Percentiles rank a stretch among this genome's conserved stretches.
Evolutionary conservation across 2,329 filamentous ascomycete genomes (phyloP).

Genomic region (Clarireedia homoeocarpa): DNA sequence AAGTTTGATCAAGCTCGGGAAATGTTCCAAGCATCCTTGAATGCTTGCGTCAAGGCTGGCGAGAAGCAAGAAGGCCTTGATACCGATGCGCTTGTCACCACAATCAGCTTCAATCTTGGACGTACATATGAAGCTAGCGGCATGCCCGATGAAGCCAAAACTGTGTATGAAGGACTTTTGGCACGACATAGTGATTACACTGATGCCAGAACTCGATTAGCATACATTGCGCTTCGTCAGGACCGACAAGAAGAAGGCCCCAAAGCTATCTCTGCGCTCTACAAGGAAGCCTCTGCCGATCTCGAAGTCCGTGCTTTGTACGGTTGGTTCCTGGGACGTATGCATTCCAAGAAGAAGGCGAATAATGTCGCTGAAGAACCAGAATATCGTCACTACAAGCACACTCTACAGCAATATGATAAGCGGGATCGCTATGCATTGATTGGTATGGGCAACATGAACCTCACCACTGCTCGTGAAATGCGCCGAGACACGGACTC

Average conservation of each 20-base stretch:
- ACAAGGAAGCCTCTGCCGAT: constrained; percentile 75
- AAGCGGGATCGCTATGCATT: constrained; percentile 98
- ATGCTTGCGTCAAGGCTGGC: constrained; percentile 74
- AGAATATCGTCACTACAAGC: constrained; percentile 92
- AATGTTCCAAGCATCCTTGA: constrained; percentile 86
- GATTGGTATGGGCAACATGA: constrained; percentile 91
- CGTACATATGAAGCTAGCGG: constrained; percentile 85
- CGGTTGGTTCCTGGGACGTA: constrained; percentile 88
- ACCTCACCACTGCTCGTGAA: constrained; percentile 77
- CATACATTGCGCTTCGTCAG: constrained; percentile 79
- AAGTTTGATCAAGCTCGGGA: constrained; percentile 73
- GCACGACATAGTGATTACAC: constrained; percentile 85
- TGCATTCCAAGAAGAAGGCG: constrained; percentile 69
- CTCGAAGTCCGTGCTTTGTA: constrained; percentile 89
- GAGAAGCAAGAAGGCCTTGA: constrained; percentile 70
- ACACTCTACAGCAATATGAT: constrained; percentile 87
- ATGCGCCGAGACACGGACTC: constrained; percentile 86
- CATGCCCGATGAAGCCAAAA: constrained; percentile 72
- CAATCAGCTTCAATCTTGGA: constrained; percentile 93
- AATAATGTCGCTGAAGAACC: constrained; percentile 79
- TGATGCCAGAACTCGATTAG: constrained; percentile 79
- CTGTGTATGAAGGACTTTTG: constrained; percentile 80
- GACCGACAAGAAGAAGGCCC: constrained; percentile 80
- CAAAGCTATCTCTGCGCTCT: constrained; percentile 76
- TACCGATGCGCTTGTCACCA: constrained; percentile 86